Base-by-base conservation (phyloP, 192 early-diverging fungal species). In the Irineochytrium annulatum region DNA sequence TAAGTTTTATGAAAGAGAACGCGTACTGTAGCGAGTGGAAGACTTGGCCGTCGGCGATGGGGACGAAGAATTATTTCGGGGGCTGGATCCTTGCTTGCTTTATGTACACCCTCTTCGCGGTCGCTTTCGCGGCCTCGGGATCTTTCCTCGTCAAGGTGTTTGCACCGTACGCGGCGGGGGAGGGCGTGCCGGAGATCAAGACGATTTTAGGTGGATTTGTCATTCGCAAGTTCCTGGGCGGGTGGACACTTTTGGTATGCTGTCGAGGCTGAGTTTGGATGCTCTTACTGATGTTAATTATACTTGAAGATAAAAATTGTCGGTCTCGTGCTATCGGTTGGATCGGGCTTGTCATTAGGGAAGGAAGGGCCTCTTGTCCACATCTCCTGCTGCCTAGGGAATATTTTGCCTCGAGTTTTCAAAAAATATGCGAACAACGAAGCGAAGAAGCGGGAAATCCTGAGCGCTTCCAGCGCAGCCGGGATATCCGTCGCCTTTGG, bases 401-500 rank as follows among this genome's bases (percentile, higher is more conserved):
- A 97, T 71, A 86, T 97, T 16, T 73, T 89, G 53, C 79, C 90
- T 3, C 74, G 91, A 16, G 45, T 87, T 37, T 94, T 93, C 57
- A 66, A 70, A 30, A 89, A 89, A 61, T 92, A 92, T 63, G 79
- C 84, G 44, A 59, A 75, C 37, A 97, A 91, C 65, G 89, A 93
- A 75, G 87, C 81, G 1, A 75, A 76, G 34, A 69, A 68, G 51
- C 62, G 78, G 27, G 75, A 80, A 39, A 58, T 80, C 13, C 55
- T 80, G 66, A 73, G 68, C 49, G 80, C 80, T 4, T 86, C 92
- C 0, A 87, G 91, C 68, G 93, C 97, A 0, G 95, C 97, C 2
- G 97, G 95, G n/a, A 89, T 98, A 5, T 91, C 92, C 0, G 93
- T 95, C 3, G 95, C 95, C 3, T 98, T 99, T 79, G 97, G 97